Base-by-base conservation (phyloP, 768 basidiomycete species). In the Tulasnella sp. region DNA sequence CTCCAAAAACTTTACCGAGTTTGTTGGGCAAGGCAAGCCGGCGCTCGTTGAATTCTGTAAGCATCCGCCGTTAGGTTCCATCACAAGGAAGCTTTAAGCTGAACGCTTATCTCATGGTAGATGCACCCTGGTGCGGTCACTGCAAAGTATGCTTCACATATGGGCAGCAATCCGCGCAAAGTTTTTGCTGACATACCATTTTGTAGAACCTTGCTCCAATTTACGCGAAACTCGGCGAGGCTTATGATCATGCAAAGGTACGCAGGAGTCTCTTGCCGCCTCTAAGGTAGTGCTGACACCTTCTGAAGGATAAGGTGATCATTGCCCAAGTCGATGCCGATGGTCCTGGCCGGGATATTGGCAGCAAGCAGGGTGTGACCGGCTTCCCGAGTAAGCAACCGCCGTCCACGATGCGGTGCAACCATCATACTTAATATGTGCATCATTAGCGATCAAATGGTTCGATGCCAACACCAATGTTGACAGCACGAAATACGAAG, bases 291-390 rank as follows among this genome's bases (percentile, higher is more conserved):
- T 40, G 23, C 44, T 40, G 23, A 72, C 16, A 37, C 13, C 5
- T 26, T 51, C 9, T 51, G 15, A 46, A 79, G 80, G 91, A 94
- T 82, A 94, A 93, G 83, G 92, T 98, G 29, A 81, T 94, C 73
- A 89, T 98, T 81, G 96, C 95, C 75, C 97, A 97, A 83, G 91
- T 96, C 15, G 95, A 98, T 81, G 95, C 95, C 1, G 96, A 98
- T 82, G 94, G 95, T 73, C 91, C 83, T 57, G 96, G 95, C 73
- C 91, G 90, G 81, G 87, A 90, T 3, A 82, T 95, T 57, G 96
- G 93, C 32, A 57, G 79, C 81, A 90, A 91, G 85, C 95, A 90
- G 82, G 95, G 89, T 16, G 92, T 97, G 29, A 89, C 87, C 16
- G 95, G 94, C 42, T 97, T 88, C 86, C 95, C 95, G 20, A 97